phyloP scores from a whole-genome alignment of 2,329 filamentous ascomycete species.

The Fusarium albidum region DNA sequence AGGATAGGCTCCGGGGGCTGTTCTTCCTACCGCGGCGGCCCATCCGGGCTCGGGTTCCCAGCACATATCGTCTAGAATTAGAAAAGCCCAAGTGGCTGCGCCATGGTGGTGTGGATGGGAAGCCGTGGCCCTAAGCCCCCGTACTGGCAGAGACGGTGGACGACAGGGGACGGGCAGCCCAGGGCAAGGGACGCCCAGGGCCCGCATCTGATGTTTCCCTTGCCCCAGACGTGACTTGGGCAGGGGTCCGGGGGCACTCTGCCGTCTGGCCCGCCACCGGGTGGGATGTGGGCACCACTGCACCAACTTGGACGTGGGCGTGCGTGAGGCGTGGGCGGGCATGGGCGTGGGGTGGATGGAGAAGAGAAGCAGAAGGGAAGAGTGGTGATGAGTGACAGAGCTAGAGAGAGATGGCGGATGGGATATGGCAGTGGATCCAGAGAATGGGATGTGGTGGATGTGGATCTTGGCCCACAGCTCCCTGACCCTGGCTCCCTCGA shows the following conservation, averaged over 20 bases:
- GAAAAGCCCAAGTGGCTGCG: conserved; percentile 45
- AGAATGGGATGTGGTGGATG: conserved; percentile 36
- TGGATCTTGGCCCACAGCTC: conserved; percentile 41
- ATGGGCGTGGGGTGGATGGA: conserved; percentile 28
- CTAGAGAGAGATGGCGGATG: conserved; percentile 17
- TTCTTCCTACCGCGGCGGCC: conserved; percentile 41
- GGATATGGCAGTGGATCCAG: conserved; percentile 30
- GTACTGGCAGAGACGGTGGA: conserved; percentile 30
- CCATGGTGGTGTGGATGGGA: conserved; percentile 43
- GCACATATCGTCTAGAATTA: conserved; percentile 45
- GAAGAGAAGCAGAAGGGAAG: not conserved
- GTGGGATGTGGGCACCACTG: conserved; percentile 16
- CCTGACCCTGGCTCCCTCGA: conserved; percentile 52
- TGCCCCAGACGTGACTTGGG: conserved; percentile 41
- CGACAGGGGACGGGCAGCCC: conserved; percentile 27
- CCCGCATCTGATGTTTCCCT: conserved; percentile 41
- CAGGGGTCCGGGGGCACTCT: conserved; percentile 40
- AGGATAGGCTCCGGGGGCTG: conserved; percentile 34
- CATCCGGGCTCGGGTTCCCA: conserved; percentile 37
- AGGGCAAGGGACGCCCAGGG: conserved; percentile 31
- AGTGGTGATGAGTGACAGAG: conserved; percentile 22
- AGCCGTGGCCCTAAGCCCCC: conserved; percentile 27
- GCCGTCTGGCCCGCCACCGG: conserved; percentile 41
- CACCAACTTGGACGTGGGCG: conserved; percentile 5
- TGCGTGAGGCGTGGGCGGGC: too few relatives aligned